Evolutionary conservation across 208 protist genomes (phyloP), one percentile per base, ranked within the genome.

Genomic region (Phytomonas sp.): DNA sequence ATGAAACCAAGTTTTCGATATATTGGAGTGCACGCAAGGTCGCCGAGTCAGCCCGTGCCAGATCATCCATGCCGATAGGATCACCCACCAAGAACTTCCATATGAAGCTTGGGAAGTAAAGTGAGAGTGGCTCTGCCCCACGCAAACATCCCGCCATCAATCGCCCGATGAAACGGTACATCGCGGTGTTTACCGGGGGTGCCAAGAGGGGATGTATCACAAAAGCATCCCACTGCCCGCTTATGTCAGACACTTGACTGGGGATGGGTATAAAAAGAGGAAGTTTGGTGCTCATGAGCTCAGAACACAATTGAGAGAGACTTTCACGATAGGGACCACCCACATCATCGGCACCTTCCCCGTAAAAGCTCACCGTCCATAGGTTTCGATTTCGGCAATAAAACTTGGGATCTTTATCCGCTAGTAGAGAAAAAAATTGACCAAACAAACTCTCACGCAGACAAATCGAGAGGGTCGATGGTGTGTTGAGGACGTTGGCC

Each of bases 91-190:
- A 74, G 31, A 62, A 64, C 81, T 97, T 97, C 95, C 95, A 98
- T 40, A 98, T 69, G 10, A 83, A 65, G 33, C 88, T 88, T 30
- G 96, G 85, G 32, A 98, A 78, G 72, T 95, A 95, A 33, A 99
- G 78, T 3, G 95, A 81, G 12, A 99, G 83, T 16, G 94, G 87
- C 70, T 98, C 86, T 2, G 85, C 78, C 10, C 87, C 84, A n/a
- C 96, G 92, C 64, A 99, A 75, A 70, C 93, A 97, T 12, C 96
- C 89, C n/a, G 89, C 97, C 86, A 99, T 95, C 45, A 98, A 75
- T 71, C 86, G 74, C 23, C 95, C 95, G 31, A 98, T 63, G 73
- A 98, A 98, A 67, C 84, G 79, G 79, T 95, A 96, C 88, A 96
- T 93, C 29, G 62, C 70, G 60, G 90, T 60, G 33, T 80, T 71